Percentiles rank a stretch among this genome's conserved stretches.
phyloP scores from a whole-genome alignment of 148 eudicot genomes.

The Cornus kousa region DNA sequence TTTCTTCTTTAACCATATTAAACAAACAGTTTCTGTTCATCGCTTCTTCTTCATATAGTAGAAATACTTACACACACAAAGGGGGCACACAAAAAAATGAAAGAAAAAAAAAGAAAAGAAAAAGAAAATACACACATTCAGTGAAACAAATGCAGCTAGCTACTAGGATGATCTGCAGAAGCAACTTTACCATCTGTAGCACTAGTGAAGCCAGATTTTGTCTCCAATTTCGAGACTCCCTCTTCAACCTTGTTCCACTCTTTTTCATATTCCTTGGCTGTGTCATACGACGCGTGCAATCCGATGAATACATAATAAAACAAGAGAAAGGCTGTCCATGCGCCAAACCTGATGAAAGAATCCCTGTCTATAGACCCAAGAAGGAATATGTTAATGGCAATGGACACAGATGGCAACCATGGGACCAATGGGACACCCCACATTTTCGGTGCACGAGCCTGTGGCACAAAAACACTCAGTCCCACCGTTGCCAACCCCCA shows the following conservation, averaged over 20 bases:
- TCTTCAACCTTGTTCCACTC: slow-evolving; percentile 21
- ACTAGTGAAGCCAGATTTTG: not conserved
- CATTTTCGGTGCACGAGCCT: slow-evolving; percentile 48
- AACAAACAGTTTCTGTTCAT: no score
- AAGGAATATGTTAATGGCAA: slow-evolving; percentile 59
- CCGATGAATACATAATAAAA: slow-evolving; percentile 59
- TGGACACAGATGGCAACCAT: slow-evolving; percentile 68
- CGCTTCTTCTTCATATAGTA: no score
- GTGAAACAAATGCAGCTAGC: not conserved
- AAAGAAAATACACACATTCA: not conserved
- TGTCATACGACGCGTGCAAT: slow-evolving; percentile 64
- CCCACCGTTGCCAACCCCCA: slow-evolving; percentile 46
- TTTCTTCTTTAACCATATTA: no score
- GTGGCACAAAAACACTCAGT: slow-evolving; percentile 39
- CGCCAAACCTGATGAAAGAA: slow-evolving; percentile 47
- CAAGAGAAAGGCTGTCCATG: slow-evolving; percentile 48
- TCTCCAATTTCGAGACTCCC: not conserved
- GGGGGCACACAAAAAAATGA: no score
- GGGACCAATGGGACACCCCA: slow-evolving; percentile 69
- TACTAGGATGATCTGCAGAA: not conserved
- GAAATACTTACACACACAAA: no score
- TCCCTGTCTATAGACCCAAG: slow-evolving; percentile 57
- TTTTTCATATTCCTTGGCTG: slow-evolving; percentile 34
- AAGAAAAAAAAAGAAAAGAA: not conserved
- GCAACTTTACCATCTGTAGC: not conserved